Conservation (phyloP, 768 basidiomycete species). For the Russula sp. region DNA sequence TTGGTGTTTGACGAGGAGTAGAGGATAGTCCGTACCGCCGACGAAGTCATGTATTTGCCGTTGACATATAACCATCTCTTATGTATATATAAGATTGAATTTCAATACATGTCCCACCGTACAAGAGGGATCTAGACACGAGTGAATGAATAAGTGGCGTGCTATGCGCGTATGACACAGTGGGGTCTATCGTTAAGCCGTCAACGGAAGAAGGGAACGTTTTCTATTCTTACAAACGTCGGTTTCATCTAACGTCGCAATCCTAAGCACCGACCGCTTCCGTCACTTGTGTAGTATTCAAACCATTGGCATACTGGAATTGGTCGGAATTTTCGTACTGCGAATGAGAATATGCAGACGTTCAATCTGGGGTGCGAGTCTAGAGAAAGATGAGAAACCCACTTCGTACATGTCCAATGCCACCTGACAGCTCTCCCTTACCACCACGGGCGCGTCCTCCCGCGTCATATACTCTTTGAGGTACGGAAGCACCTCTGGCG, state of each 20-base stretch:
- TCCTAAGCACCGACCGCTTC: slow-evolving; percentile 23
- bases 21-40: neutral
- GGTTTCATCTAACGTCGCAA: neutral
- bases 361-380: neutral
- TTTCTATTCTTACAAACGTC: neutral
- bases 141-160: neutral
- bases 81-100: neutral
- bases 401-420: slow-evolving; percentile 99
- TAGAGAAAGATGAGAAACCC: slow-evolving; percentile 25
- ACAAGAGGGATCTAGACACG: neutral
- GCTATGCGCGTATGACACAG: neutral
- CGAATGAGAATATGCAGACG: neutral
- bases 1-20: slow-evolving; percentile 40
- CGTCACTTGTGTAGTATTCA: slow-evolving; percentile 28
- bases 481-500: slow-evolving; percentile 82
- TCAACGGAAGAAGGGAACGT: neutral
- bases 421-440: slow-evolving; percentile 92
- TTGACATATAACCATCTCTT: too few species aligned
- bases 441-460: slow-evolving; percentile 79
- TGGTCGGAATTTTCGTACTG: slow-evolving; percentile 78
- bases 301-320: slow-evolving; percentile 69
- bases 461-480: slow-evolving; percentile 79
- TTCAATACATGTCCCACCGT: neutral
- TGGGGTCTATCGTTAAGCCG: too few species aligned
- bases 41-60: neutral